Base-by-base conservation (phyloP, 352 stramenopile genomes). In the Phytophthora boehmeriae region DNA sequence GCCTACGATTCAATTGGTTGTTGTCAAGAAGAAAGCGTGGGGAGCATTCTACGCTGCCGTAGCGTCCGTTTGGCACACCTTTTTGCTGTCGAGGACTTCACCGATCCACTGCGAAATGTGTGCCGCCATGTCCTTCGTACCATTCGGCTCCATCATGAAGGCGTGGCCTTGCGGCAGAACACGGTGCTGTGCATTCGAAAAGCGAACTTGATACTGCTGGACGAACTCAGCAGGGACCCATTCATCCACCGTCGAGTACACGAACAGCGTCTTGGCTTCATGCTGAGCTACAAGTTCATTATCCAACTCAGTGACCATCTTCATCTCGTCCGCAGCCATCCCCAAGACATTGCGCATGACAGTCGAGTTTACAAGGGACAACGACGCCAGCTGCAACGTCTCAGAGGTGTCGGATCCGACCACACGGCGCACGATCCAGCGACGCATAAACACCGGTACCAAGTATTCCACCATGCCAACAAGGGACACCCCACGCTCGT, bases 131-230 rank as follows among this genome's bases (percentile, higher is more conserved):
- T 88, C 79, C 11, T 68, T 64, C 59, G 80, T 80, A 41, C 83
- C 83, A 25, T 88, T 76, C 0, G 19, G 25, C 30, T 87, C 80
- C 78, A 90, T 88, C 83, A 92, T 92, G 55, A 92, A 92, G n/a
- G 75, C 83, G 41, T 92, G 83, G 42, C 62, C 61, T 68, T 89
- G 75, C 2, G 76, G 71, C 13, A 90, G 67, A 36, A 89, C 50
- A 16, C 75, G 72, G 54, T 89, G 78, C 14, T 70, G 63, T 5
- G 70, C 74, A 2, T 75, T 70, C 6, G 60, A 51, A 47, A 89
- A 90, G 32, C 63, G 61, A 22, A 79, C 54, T 44, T 87, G 75
- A 39, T 84, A 86, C 23, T 83, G 43, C 41, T 89, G 75, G 58
- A 80, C 58, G 39, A 85, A 85, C 41, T 87, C 72, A 17, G 73